Evolutionary conservation across 1,284 basidiomycete species (phyloP).

Genomic region (Fomitopsis pinicola): DNA sequence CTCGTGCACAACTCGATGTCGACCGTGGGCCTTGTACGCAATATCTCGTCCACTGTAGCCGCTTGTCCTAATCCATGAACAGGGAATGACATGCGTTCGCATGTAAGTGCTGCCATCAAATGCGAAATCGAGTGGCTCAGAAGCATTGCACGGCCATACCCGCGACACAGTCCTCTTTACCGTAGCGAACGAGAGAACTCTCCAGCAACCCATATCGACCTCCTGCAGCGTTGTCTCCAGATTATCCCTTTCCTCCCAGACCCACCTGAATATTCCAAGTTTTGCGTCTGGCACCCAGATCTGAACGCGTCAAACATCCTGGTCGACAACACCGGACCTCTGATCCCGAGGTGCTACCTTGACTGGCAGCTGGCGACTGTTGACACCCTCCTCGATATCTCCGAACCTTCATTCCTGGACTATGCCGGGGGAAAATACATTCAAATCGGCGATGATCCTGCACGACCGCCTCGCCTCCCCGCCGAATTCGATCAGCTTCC

Average conservation of each 20-base stretch:
- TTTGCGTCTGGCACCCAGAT: conserved; percentile 31
- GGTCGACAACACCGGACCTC: conserved; percentile 14
- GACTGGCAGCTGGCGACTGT: conserved; percentile 25
- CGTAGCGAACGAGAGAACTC: not conserved
- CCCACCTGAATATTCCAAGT: conserved; percentile 6
- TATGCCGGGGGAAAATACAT: not conserved
- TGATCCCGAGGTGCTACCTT: conserved; percentile 21
- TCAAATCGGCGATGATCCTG: not conserved
- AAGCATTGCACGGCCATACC: not conserved
- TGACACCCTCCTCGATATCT: not conserved
- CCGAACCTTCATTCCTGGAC: not conserved
- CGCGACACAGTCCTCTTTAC: not conserved
- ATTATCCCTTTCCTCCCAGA: conserved; percentile 6
- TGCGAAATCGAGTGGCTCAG: not conserved
- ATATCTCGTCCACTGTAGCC: not conserved
- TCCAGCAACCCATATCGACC: conserved; percentile 2
- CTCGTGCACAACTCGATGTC: conserved; percentile 14
- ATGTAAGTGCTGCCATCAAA: conserved; percentile 2
- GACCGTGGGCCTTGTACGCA: conserved; percentile 27
- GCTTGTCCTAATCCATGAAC: not conserved
- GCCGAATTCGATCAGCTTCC: not conserved
- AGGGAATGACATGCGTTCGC: conserved; percentile 11
- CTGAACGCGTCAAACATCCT: conserved; percentile 27
- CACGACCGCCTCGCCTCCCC: not conserved
- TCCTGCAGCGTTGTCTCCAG: conserved; percentile 6